Evolutionary conservation across 2,329 filamentous ascomycete species (phyloP).

Genomic region (Claviceps sorghi): DNA sequence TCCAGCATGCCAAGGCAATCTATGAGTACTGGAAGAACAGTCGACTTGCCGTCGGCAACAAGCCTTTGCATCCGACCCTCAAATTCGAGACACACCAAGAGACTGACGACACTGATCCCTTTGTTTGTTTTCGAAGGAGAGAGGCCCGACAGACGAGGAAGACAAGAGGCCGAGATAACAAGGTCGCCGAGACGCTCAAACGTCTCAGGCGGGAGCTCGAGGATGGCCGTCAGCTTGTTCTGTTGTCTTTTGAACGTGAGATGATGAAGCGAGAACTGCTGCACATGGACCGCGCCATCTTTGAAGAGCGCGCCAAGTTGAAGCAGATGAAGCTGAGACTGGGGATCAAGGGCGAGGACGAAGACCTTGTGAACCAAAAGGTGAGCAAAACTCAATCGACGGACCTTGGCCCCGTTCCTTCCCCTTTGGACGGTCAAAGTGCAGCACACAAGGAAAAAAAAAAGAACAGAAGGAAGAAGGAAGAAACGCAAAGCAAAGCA

Average conservation of each 20-base stretch:
- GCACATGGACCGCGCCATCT: conserved; percentile 59
- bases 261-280: conserved; percentile 64
- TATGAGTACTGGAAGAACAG: conserved; percentile 81
- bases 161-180: conserved; percentile 82
- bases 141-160: conserved; percentile 91
- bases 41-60: conserved; percentile 52
- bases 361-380: conserved; percentile 90
- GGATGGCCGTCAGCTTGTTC: conserved; percentile 67
- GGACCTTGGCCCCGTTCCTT: too few relatives aligned
- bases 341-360: conserved; percentile 81
- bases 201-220: conserved; percentile 82
- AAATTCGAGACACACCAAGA: conserved; percentile 94
- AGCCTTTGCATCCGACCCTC: conserved; percentile 58
- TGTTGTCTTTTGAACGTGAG: conserved; percentile 68
- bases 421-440: too few relatives aligned
- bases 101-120: conserved; percentile 89
- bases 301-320: conserved; percentile 66
- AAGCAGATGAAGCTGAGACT: conserved; percentile 82
- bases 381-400: conserved; percentile 31
- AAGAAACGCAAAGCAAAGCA: too few relatives aligned
- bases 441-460: too few relatives aligned
- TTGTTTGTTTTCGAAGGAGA: conserved; percentile 91
- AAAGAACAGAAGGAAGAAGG: too few relatives aligned
- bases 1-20: conserved; percentile 55
- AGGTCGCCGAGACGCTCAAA: conserved; percentile 88